These are phyloP conservation scores for Botrytis sinoallii DNA, from an alignment of 2,329 filamentous ascomycete genomes.

Conservation along the genomic window DNA sequence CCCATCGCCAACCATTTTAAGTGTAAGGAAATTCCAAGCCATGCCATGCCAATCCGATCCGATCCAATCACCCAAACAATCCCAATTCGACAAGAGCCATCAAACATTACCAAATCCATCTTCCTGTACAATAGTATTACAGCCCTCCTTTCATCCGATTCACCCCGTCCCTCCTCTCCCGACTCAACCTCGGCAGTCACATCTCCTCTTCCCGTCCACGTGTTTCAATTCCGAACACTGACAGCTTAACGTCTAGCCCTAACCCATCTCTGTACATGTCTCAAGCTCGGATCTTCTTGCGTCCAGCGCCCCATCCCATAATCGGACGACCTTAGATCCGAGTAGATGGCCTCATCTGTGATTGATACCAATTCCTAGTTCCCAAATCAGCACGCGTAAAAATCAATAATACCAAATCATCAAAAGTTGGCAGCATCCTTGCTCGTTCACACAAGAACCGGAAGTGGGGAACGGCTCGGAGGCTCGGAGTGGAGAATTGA, in stretches of 20 bases:
- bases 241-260: slow-evolving; percentile 40
- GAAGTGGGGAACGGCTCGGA: neutral
- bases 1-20: slow-evolving; percentile 8
- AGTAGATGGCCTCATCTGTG: slow-evolving; percentile 58
- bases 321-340: slow-evolving; percentile 53
- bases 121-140: slow-evolving; percentile 2
- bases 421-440: neutral
- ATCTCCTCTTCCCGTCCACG: neutral
- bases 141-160: neutral
- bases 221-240: neutral
- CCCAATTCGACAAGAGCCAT: neutral
- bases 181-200: neutral
- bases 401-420: neutral
- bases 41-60: neutral
- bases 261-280: slow-evolving; percentile 58
- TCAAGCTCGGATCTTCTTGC: slow-evolving; percentile 57
- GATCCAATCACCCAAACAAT: neutral
- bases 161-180: neutral
- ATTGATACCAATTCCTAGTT: slow-evolving; percentile 52
- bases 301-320: slow-evolving; percentile 58
- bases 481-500: neutral
- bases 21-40: neutral
- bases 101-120: slow-evolving; percentile 5
- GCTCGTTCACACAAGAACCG: neutral
- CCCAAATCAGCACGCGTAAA: neutral